Conservation (phyloP, 2,329 filamentous ascomycete genomes). For the Aspergillus novoparasiticus region DNA sequence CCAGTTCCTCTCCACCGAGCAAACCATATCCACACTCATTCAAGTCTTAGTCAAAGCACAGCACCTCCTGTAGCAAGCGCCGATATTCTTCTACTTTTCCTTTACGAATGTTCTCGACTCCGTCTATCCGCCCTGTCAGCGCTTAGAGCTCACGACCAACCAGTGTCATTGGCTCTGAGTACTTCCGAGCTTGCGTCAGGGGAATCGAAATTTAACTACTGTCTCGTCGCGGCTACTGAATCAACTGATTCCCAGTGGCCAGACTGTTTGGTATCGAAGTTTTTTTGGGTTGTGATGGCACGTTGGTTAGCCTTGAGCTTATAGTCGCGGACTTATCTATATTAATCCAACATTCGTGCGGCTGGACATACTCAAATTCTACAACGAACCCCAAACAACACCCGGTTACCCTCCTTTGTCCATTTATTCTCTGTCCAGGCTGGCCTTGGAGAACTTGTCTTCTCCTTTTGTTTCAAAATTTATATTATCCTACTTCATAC, state of each 20-base stretch:
- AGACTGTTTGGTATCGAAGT: conserved; percentile 15
- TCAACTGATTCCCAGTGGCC: conserved; percentile 18
- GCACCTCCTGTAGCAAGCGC: conserved; percentile 23
- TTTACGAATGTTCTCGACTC: conserved; percentile 13
- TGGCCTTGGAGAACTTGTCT: conserved; percentile 20
- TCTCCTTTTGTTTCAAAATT: conserved; percentile 5
- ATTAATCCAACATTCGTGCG: conserved; percentile 14
- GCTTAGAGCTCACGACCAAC: conserved; percentile 19
- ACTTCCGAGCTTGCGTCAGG: conserved; percentile 7
- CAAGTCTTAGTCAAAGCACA: background rate
- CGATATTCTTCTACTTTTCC: conserved; percentile 14
- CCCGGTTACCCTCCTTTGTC: background rate
- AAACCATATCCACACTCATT: conserved; percentile 17
- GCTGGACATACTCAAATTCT: background rate
- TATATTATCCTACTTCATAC: conserved; percentile 13
- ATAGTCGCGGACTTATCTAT: conserved; percentile 13
- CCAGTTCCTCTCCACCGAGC: background rate
- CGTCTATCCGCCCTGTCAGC: conserved; percentile 23
- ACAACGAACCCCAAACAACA: background rate
- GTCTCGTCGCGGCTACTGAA: conserved; percentile 25
- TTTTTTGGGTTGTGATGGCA: conserved; percentile 17
- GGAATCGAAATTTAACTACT: conserved; percentile 22
- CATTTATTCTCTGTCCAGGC: conserved; percentile 18
- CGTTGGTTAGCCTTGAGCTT: conserved; percentile 11
- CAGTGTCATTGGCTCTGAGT: conserved; percentile 22